Percentiles rank a stretch among this genome's conserved stretches.
Conservation (phyloP, 805 yeast species). For the Lachancea dasiensis region DNA sequence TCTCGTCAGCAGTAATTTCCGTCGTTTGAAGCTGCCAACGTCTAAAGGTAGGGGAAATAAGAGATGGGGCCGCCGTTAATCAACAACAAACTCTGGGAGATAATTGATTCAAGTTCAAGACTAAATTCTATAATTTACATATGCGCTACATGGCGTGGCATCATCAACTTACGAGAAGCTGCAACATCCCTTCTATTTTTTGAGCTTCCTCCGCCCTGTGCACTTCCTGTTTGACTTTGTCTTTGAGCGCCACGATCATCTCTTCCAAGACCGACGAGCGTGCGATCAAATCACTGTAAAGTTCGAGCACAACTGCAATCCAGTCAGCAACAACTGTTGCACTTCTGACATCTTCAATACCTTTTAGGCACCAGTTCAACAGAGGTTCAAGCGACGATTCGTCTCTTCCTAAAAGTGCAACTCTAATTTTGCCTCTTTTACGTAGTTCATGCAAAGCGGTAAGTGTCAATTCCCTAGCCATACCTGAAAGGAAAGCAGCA, state of each 20-base stretch:
- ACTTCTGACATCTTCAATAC: constrained; percentile 74
- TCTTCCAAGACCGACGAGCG: constrained; percentile 74
- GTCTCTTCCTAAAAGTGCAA: constrained; percentile 76
- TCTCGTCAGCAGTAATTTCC: constrained; percentile 43
- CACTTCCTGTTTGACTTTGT: constrained; percentile 62
- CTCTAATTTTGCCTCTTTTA: constrained; percentile 80
- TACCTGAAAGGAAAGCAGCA: constrained; percentile 72
- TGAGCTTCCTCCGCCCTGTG: constrained; percentile 81
- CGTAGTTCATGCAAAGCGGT: constrained; percentile 83
- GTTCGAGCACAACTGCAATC: constrained; percentile 61
- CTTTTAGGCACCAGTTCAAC: constrained; percentile 72
- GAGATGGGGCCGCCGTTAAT: constrained; percentile 35
- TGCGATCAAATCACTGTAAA: constrained; percentile 71
- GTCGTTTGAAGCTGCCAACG: constrained; percentile 46
- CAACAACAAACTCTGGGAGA: too few relatives aligned
- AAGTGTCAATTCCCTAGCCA: constrained; percentile 71
- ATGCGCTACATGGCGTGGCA: not conserved
- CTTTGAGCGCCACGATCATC: constrained; percentile 52
- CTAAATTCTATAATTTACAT: constrained; percentile 1
- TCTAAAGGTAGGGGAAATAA: constrained; percentile 38
- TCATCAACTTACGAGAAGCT: constrained; percentile 52
- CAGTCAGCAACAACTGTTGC: constrained; percentile 59
- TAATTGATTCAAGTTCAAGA: not conserved
- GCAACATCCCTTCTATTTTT: constrained; percentile 89
- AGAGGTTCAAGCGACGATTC: constrained; percentile 82